Evolutionary conservation across 345 rosid genomes (phyloP), one percentile per base, ranked within the genome.

Genomic region (Carallia pectinifolia): DNA sequence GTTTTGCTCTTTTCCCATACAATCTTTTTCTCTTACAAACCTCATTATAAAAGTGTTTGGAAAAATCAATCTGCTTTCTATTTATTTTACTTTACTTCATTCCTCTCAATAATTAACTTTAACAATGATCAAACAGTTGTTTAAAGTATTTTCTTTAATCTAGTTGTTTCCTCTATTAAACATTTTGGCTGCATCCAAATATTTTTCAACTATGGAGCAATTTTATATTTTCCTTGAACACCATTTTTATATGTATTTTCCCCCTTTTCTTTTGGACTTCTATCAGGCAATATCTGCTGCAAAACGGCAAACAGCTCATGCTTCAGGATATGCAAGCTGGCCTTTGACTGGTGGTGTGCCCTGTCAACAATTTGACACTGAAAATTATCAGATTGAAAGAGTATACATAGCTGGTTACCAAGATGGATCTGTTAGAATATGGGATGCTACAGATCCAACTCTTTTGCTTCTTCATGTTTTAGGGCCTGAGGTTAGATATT

Each of bases 241-340:
- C 29, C 1, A 56, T 56, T 5, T 30, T 10, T 56, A 19, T 23
- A 38, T 33, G 8, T 61, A 27, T 47, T 47, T 56, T 68, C n/a
- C 61, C 59, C 62, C 30, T 61, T 53, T 31, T 54, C 54, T 44
- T 62, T 50, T 58, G 62, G 58, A 31, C 71, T 77, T 71, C 61
- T 66, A 74, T 62, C 84, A 90, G 97, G 80, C 78, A 75, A 76
- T 82, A 34, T 82, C 84, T 74, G 86, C 85, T 80, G 79, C 81
- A 76, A 89, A 85, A 81, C 65, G 77, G 68, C 83, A 68, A 74
- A 74, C 81, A 47, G 68, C 75, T 40, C 78, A 85, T 65, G 68
- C 77, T 69, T 70, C 76, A 15, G 48, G 54, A 62, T 67, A 17
- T 59, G 30, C 34, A 16, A 40, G 38, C 59, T 76, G 80, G 76